Base-by-base conservation (phyloP, 2,329 filamentous ascomycete genomes). In the Aureobasidium lini region DNA sequence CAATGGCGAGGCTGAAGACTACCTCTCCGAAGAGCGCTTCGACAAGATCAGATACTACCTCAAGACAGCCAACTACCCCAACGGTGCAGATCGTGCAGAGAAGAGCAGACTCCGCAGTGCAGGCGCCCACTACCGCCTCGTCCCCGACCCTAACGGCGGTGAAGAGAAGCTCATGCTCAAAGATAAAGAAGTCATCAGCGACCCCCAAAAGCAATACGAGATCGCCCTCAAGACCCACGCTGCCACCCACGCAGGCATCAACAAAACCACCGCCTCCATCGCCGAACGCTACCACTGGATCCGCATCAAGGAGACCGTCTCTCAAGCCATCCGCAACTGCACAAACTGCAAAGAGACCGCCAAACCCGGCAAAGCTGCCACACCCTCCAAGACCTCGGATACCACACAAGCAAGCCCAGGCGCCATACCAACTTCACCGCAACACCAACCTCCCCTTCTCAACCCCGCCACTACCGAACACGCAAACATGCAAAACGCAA, bases 1-100 rank as follows among this genome's bases (percentile, higher is more conserved):
- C 2, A 77, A 76, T 57, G 75, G 75, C 39, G 87, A 90, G 67
- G 83, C 82, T 67, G 90, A 94, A 71, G 89, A 94, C 72, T 86
- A 89, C 71, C 87, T 93, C 68, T 92, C 88, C 73, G 92, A 96
- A 79, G 92, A 96, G 77, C 89, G 94, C 66, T 97, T 97, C 79
- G 93, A 96, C 79, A 96, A 96, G 80, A 97, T 97, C 72, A 88
- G 92, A 70, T 97, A 89, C 79, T 97, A 97, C 75, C 85, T 97
- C 70, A 95, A 95, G 76, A 90, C 92, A 73, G 88, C 87, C 70
- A 90, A 92, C 73, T 97, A 99, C 73, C 94, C 94, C 61, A 86
- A 87, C 68, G 93, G 92, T 63, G 92, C 93, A 70, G 91, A 96
- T 78, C 85, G 93, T 61, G 92, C 92, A 60, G 94, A 97, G 75